Base-by-base conservation (phyloP, 2,329 filamentous ascomycete genomes). In the Fusarium nisikadoi region DNA sequence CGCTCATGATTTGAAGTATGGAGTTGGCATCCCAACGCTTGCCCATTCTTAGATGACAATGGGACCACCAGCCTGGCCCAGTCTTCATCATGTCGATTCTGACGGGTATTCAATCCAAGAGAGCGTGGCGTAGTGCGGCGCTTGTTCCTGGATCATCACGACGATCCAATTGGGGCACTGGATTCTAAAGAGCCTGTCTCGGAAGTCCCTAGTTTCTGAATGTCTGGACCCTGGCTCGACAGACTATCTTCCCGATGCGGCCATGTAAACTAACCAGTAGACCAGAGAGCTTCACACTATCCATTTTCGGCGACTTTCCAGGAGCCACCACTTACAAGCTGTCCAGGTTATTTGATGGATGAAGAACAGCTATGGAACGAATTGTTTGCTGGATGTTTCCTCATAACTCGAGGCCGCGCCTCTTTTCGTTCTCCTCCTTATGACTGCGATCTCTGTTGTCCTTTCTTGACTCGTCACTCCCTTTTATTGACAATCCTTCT, bases 251-350 rank as follows among this genome's bases (percentile, higher is more conserved):
- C 65, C 65, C 45, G 27, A 73, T 73, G 70, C 62, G 62, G 70
- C 31, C 57, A 61, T 49, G 19, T 19, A 50, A 54, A 25, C 46
- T 45, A 58, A 55, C 71, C 42, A 68, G 38, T 20, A 42, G 47
- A 25, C 23, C 29, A 36, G 42, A 59, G 39, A 59, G 43, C 58
- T 55, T 63, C 57, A 47, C 16, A 29, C 55, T 39, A 9, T 33
- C 67, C 62, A 39, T 68, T 71, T 58, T 71, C 62, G 62, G 70
- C 43, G 55, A 43, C 35, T 71, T 49, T 41, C 67, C 62, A 64
- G 46, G 47, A 73, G 45, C 58, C 62, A 66, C 45, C 10, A 25
- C 35, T 41, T 33, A 27, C 13, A 36, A 49, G 27, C 27, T 23
- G n/a, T 23, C 16, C 6, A 19, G 20, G 14, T 35, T 38, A n/a